Percentiles rank a stretch among this genome's conserved stretches.
Evolutionary conservation across 192 early-diverging fungal species (phyloP).

Genomic region (Podila verticillata): DNA sequence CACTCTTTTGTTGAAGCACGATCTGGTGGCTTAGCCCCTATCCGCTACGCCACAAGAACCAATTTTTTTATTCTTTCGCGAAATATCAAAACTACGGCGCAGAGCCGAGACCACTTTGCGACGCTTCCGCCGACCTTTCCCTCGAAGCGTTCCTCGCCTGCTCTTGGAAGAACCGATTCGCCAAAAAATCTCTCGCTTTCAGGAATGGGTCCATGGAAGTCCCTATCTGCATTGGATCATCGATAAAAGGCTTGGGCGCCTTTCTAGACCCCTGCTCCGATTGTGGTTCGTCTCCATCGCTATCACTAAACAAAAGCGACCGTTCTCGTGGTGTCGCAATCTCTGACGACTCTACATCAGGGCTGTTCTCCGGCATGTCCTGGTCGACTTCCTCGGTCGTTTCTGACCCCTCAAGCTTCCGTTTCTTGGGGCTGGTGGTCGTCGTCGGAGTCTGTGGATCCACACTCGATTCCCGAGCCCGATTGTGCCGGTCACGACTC

Average conservation of each 20-base stretch:
- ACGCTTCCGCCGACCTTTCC: not conserved
- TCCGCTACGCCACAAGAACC: not conserved
- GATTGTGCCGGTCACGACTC: not conserved
- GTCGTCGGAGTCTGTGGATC: too few relatives aligned
- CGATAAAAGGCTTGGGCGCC: not conserved
- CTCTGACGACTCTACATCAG: too few relatives aligned
- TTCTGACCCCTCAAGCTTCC: too few relatives aligned
- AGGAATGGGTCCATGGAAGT: conserved; percentile 1
- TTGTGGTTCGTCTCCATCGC: too few relatives aligned
- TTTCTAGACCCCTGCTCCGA: too few relatives aligned
- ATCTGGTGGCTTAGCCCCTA: not conserved
- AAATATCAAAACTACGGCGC: too few relatives aligned
- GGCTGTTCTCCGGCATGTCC: too few relatives aligned
- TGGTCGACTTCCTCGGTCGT: too few relatives aligned
- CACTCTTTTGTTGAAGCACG: not conserved
- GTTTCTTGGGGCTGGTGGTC: too few relatives aligned
- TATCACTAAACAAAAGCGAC: too few relatives aligned
- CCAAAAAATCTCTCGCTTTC: not conserved
- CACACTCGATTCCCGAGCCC: not conserved
- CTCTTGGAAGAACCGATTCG: conserved; percentile 2
- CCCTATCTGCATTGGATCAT: not conserved
- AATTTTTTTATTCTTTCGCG: not conserved
- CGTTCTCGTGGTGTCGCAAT: too few relatives aligned
- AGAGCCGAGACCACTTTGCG: too few relatives aligned
- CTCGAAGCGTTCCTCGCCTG: not conserved